Base-by-base conservation (phyloP, 2,329 filamentous ascomycete species). In the Penicillium verrucosum region DNA sequence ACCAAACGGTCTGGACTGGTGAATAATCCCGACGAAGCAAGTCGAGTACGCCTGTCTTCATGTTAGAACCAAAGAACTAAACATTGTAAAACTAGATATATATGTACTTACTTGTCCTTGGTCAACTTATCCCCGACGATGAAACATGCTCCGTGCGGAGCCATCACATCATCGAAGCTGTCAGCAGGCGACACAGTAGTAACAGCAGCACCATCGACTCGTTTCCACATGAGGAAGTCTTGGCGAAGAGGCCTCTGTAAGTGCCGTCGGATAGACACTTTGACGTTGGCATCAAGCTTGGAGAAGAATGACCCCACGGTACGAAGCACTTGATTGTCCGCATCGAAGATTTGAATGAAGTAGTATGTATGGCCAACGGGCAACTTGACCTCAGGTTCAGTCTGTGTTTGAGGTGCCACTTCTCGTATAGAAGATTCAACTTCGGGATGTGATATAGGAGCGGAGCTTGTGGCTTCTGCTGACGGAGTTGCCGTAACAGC, bases 321-420 rank as follows among this genome's bases (percentile, higher is more conserved):
- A 8, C 65, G 68, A 16, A 81, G 65, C 0, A 64, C 70, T 60
- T 81, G 78, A 10, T 71, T 72, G 27, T 82, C 78, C 14, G 78
- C 73, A 56, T 84, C 80, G 60, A 81, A 83, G 6, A 80, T 62
- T 57, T 84, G 80, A 43, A 84, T 68, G 59, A 80, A 79, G 58
- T 78, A 79, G 54, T 79, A 80, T 14, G 75, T 67, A 53, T 78
- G 75, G 5, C 68, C 69, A 25, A 73, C 66, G 4, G 71, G 71
- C 14, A 68, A 49, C 1, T 59, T 49, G 4, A 66, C 56, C 30
- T 66, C 64, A 2, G 62, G 53, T 50, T 65, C 64, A 12, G 51
- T 40, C 2, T 60, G 51, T 6, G 57, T 27, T 16, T 51, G 54
- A 36, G 45, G 44, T 18, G 30, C 23, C 40, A 41, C 30, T 43